These are phyloP conservation scores for Colletotrichum tabaci DNA, from an alignment of 2,329 filamentous ascomycete species.

Conservation along the genomic window DNA sequence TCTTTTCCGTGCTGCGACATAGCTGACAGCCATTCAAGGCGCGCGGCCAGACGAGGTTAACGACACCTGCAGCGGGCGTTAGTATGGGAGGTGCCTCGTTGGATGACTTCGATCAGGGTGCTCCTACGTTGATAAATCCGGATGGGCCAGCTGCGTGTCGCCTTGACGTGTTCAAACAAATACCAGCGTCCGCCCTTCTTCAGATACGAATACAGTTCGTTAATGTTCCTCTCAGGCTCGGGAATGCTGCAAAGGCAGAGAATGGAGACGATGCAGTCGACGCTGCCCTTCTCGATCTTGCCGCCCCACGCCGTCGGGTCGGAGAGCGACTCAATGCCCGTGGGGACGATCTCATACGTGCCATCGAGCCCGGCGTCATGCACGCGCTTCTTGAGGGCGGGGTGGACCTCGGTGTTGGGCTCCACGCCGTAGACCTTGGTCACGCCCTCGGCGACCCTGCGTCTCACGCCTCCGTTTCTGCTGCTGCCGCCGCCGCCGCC, in stretches of 20 bases:
- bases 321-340: slow-evolving; percentile 72
- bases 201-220: slow-evolving; percentile 69
- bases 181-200: slow-evolving; percentile 76
- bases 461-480: background rate
- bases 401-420: slow-evolving; percentile 71
- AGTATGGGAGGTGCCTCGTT: background rate
- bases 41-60: slow-evolving; percentile 68
- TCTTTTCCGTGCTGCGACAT: slow-evolving; percentile 63
- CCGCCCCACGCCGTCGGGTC: slow-evolving; percentile 59
- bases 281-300: slow-evolving; percentile 64
- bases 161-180: slow-evolving; percentile 72
- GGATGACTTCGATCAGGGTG: background rate
- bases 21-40: slow-evolving; percentile 68
- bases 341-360: slow-evolving; percentile 73
- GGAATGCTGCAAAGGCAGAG: slow-evolving; percentile 77
- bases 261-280: slow-evolving; percentile 73
- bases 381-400: slow-evolving; percentile 62
- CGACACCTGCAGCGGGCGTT: slow-evolving; percentile 54
- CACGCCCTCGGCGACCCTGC: slow-evolving; percentile 34
- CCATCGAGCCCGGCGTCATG: slow-evolving; percentile 66
- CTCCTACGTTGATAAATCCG: slow-evolving; percentile 66
- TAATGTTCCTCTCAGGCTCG: slow-evolving; percentile 69
- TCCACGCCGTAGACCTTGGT: slow-evolving; percentile 74
- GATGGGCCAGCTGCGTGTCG: slow-evolving; percentile 57
- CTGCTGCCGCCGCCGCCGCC: background rate